Conservation (phyloP, 192 early-diverging fungal genomes). For the Mortierella antarctica region DNA sequence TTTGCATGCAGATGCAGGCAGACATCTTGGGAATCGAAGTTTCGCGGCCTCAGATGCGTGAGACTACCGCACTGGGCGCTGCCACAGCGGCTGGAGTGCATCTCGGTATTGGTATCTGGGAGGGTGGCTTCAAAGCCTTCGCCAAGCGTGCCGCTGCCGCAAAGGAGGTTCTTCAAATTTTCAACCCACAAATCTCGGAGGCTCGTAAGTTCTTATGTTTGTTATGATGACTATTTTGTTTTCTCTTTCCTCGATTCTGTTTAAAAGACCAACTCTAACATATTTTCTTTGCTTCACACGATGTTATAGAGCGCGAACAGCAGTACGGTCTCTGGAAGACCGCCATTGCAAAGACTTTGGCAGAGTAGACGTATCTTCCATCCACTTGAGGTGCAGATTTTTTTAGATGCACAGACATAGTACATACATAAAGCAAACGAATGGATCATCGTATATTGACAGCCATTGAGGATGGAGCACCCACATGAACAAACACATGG, state of each 20-base stretch:
- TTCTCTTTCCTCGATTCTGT: background rate
- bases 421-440: background rate
- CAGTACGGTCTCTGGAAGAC: constrained; percentile 78
- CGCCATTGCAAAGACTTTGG: constrained; percentile 72
- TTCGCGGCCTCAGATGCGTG: constrained; percentile 85
- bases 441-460: background rate
- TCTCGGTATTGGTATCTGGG: constrained; percentile 59
- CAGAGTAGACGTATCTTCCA: background rate
- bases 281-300: constrained; percentile 58
- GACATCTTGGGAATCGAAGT: constrained; percentile 86
- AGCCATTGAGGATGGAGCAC: too few species aligned
- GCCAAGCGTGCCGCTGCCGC: constrained; percentile 6
- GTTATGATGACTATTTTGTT: background rate
- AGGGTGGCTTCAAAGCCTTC: constrained; percentile 50
- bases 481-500: too few species aligned
- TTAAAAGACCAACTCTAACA: background rate
- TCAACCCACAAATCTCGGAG: constrained; percentile 15
- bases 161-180: constrained; percentile 20
- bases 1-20: constrained; percentile 94
- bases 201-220: constrained; percentile 14
- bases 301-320: constrained; percentile 65
- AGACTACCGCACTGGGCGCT: constrained; percentile 92
- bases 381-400: background rate
- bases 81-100: constrained; percentile 90
- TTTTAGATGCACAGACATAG: background rate